A percentile compares a stretch with the other conserved stretches of the same genome.
Conservation (phyloP, 106 monocot species). For the Dioscorea dumetorum region DNA sequence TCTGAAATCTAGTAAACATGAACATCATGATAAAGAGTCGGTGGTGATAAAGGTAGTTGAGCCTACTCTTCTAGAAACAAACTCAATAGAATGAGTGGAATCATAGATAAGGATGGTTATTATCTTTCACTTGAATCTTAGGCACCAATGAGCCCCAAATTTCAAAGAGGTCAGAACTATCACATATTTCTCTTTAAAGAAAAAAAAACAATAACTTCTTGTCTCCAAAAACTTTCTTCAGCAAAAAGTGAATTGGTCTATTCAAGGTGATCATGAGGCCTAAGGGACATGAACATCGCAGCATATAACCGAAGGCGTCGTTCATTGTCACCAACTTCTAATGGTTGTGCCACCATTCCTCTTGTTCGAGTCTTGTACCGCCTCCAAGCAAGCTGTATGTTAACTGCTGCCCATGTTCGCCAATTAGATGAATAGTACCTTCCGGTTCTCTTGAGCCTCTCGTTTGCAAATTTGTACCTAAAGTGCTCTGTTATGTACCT, state of each 20-base stretch:
- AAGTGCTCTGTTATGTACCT: conserved; percentile 79
- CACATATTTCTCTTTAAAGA: too few relatives aligned
- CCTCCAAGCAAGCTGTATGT: conserved; percentile 86
- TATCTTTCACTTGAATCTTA: too few relatives aligned
- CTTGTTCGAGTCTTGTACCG: conserved; percentile 22
- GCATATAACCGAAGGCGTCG: conserved; percentile 59
- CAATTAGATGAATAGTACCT: conserved; percentile 84
- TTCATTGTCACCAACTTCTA: conserved; percentile 27
- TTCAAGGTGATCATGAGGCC: conserved; percentile 88
- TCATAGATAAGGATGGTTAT: too few relatives aligned
- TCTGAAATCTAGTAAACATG: too few relatives aligned
- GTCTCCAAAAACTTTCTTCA: too few relatives aligned
- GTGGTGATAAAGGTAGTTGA: too few relatives aligned
- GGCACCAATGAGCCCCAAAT: too few relatives aligned
- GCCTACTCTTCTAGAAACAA: too few relatives aligned
- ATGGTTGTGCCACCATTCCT: not conserved
- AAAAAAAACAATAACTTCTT: too few relatives aligned
- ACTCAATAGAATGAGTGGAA: too few relatives aligned
- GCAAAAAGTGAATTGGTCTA: conserved; percentile 3
- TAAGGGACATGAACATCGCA: conserved; percentile 76
- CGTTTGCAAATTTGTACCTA: conserved; percentile 82
- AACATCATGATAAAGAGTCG: too few relatives aligned
- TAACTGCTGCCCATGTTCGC: conserved; percentile 90
- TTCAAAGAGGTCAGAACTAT: too few relatives aligned
- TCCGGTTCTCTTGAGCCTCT: conserved; percentile 62